Conservation (phyloP, 805 yeast genomes). For the Monosporozyma solicola region DNA sequence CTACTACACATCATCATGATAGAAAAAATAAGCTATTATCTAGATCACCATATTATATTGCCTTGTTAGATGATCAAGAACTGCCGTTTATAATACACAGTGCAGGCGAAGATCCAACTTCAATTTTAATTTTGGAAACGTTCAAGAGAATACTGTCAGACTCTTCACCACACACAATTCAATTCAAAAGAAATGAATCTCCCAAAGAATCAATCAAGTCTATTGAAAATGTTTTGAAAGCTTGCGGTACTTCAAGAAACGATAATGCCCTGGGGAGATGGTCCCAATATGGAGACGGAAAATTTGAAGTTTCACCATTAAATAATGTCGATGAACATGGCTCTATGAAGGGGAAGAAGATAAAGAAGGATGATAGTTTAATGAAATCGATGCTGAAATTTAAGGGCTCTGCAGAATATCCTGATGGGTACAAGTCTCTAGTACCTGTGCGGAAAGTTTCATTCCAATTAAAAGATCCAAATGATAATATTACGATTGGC, state of each 20-base stretch:
- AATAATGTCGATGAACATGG: constrained; percentile 37
- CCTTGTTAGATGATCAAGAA: constrained; percentile 44
- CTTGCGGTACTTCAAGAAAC: constrained; percentile 55
- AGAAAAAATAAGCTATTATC: constrained; percentile 19
- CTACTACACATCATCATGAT: background rate
- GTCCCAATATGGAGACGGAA: constrained; percentile 62
- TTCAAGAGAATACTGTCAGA: constrained; percentile 26
- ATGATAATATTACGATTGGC: constrained; percentile 18
- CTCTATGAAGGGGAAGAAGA: constrained; percentile 23
- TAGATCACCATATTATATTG: constrained; percentile 54
- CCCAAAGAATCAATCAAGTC: constrained; percentile 35
- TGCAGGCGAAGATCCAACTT: constrained; percentile 35
- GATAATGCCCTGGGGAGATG: constrained; percentile 60
- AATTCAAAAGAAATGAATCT: constrained; percentile 28
- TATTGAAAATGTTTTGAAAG: constrained; percentile 46
- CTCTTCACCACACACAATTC: constrained; percentile 34
- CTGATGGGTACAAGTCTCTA: constrained; percentile 32
- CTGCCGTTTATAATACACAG: constrained; percentile 61
- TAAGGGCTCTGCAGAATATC: constrained; percentile 43
- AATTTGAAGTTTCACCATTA: constrained; percentile 58
- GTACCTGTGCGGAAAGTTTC: constrained; percentile 51
- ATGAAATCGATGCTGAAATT: constrained; percentile 46
- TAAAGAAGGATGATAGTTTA: constrained; percentile 18
- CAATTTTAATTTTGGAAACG: constrained; percentile 50
- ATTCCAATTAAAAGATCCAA: constrained; percentile 33